Evolutionary conservation across 2,329 filamentous ascomycete genomes (phyloP), one percentile per base, ranked within the genome.

Genomic region (Tolypocladium endophyticum): DNA sequence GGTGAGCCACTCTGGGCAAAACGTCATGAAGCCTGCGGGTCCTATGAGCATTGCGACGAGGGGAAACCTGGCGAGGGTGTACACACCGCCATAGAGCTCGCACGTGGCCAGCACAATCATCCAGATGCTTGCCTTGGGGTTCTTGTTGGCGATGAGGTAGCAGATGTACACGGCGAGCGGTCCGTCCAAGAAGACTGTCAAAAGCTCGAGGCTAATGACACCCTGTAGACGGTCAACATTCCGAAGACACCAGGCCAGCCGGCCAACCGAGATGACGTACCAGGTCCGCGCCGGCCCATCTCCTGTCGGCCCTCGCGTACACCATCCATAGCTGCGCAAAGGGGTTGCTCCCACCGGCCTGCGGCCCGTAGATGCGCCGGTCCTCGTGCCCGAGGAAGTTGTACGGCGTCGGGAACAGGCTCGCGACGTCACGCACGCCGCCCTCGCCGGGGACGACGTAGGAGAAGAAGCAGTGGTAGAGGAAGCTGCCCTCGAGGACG

Each of bases 381-480:
- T 78, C 76, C 3, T 70, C 72, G 20, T 73, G 69, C 4, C 80
- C 80, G 18, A 87, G 71, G 65, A 77, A 87, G 64, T 83, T 81
- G 59, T 72, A 72, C 8, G 81, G 77, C 33, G 80, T 79, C 39
- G 79, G 77, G 62, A 80, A 80, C 58, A 76, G 71, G 25, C 63
- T 59, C 36, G 63, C 67, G 60, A 71, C 69, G 60, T 67, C 58
- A 14, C 50, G 9, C 63, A 35, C 68, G 65, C 73, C 73, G 6
- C 63, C 61, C 61, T 65, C 62, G 38, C 59, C 60, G 35, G 62
- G 60, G 5, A 75, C 71, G 9, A 79, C 68, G 70, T 74, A 79
- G 12, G 76, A 78, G 81, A 92, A 93, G 81, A 97, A 95, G 78
- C 90, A 96, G 76, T 96, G 90, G 80, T 92, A 97, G 30, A 97